These are phyloP conservation scores for Mycena belliarum DNA, from an alignment of 768 basidiomycete species.

Conservation along the genomic window DNA sequence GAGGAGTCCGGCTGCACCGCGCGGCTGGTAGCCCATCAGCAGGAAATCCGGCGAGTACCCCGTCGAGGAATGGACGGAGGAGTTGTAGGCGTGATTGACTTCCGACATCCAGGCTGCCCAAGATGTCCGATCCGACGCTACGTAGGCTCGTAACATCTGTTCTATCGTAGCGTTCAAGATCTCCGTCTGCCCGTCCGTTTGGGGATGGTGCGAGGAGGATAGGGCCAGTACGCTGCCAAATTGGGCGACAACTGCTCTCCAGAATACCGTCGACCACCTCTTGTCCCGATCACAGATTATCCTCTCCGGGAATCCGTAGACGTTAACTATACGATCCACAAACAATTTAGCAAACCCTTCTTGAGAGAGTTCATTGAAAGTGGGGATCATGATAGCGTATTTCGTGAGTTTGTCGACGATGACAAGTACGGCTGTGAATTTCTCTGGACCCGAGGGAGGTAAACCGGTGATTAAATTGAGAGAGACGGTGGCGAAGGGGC, in stretches of 20 bases:
- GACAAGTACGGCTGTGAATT: background rate
- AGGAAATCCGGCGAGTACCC: constrained; percentile 28
- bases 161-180: constrained; percentile 30
- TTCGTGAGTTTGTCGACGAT: constrained; percentile 31
- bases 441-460: background rate
- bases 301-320: background rate
- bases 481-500: background rate
- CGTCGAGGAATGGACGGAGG: constrained; percentile 27
- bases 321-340: background rate
- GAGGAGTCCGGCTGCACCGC: background rate
- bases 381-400: too few relatives aligned
- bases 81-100: constrained; percentile 33
- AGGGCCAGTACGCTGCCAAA: background rate
- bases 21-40: constrained; percentile 29
- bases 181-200: constrained; percentile 39
- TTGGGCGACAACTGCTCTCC: background rate
- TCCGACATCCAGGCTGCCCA: constrained; percentile 29
- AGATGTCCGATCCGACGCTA: constrained; percentile 19
- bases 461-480: background rate
- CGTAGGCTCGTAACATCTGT: constrained; percentile 30
- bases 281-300: constrained; percentile 12
- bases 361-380: constrained; percentile 21
- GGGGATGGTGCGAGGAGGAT: constrained; percentile 38
- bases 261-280: constrained; percentile 19
- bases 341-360: constrained; percentile 4